Base-by-base conservation (phyloP, 202 grass and related monocot genomes). In the Bolboschoenoplectus hybrid region DNA sequence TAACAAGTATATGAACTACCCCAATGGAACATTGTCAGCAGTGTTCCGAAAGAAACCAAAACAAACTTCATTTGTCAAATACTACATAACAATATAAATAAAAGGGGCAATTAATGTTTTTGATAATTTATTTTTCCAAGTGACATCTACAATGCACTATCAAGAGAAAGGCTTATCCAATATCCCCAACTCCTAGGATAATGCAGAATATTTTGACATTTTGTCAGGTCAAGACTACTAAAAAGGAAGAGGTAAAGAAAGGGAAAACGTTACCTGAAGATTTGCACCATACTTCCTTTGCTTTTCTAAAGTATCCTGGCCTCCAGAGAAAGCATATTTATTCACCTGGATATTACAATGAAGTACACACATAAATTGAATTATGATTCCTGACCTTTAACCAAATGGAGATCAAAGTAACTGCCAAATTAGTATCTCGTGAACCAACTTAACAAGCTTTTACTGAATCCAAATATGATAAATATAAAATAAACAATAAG, bases 231-330 rank as follows among this genome's bases (percentile, higher is more conserved):
- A 39, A 16, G 39, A 44, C 40, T 7, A 55, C 17, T 17, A 52
- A 65, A 45, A 46, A 34, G 39, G 3, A 74, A 64, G 51, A 6
- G 58, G 32, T 44, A 50, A 67, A 16, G 73, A 39, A 85, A 43
- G 41, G 85, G 67, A 86, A 0, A 35, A 32, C 63, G 43, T 26
- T 85, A 95, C 96, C 80, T 98, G 91, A 69, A 98, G 72, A 77
- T 95, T 95, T 89, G 93, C 96, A 87, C 96, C 96, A 89, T 92
- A 92, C 88, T 92, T 92, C 57, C 90, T 93, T 52, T 95, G 93
- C 44, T 91, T 91, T 84, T 95, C 96, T 76, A 95, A 64, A 0
- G 96, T 92, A 85, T 98, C 93, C 89, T 86, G 93, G 39, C 93
- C 93, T 44, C 96, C 96, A 75, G 96, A 98, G 87, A 98, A 95